Conservation (phyloP, 768 basidiomycete genomes). For the Auricularia auricula-judae region DNA sequence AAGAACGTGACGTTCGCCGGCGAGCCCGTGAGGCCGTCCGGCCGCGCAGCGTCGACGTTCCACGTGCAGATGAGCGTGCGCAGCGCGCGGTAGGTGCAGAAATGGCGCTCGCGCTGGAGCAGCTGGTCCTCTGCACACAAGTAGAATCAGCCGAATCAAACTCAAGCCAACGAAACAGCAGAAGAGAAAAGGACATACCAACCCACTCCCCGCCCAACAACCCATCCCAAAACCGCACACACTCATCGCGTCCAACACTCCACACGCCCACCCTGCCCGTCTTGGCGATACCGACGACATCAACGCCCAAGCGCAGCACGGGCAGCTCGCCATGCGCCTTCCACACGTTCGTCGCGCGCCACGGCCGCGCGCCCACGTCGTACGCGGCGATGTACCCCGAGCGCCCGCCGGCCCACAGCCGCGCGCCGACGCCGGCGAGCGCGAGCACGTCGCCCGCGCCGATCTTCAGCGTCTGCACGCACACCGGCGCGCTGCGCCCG, state of each 20-base stretch:
- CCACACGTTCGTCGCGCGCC: constrained; percentile 85
- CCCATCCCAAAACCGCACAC: constrained; percentile 81
- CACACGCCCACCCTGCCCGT: constrained; percentile 57
- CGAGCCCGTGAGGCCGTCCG: constrained; percentile 55
- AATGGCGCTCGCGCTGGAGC: constrained; percentile 59
- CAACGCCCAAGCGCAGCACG: constrained; percentile 53
- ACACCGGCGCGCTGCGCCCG: constrained; percentile 34
- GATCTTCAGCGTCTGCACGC: constrained; percentile 69
- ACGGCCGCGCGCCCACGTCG: constrained; percentile 51
- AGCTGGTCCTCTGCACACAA: constrained; percentile 36
- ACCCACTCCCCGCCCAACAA: constrained; percentile 76
- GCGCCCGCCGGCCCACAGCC: constrained; percentile 80
- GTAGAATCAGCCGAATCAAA: no score
- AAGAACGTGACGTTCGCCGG: constrained; percentile 70
- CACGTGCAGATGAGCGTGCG: constrained; percentile 76
- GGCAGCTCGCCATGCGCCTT: constrained; percentile 62
- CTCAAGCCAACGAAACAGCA: no score
- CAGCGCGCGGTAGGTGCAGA: constrained; percentile 69
- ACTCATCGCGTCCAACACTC: constrained; percentile 66
- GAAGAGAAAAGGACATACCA: constrained; percentile 38
- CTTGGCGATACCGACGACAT: constrained; percentile 64
- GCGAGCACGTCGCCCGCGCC: constrained; percentile 71
- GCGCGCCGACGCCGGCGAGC: constrained; percentile 72
- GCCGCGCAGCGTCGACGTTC: constrained; percentile 87
- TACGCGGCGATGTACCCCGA: constrained; percentile 76